Base-by-base conservation (phyloP, 371 early-diverging fungal species). In the Entomophthora muscae region DNA sequence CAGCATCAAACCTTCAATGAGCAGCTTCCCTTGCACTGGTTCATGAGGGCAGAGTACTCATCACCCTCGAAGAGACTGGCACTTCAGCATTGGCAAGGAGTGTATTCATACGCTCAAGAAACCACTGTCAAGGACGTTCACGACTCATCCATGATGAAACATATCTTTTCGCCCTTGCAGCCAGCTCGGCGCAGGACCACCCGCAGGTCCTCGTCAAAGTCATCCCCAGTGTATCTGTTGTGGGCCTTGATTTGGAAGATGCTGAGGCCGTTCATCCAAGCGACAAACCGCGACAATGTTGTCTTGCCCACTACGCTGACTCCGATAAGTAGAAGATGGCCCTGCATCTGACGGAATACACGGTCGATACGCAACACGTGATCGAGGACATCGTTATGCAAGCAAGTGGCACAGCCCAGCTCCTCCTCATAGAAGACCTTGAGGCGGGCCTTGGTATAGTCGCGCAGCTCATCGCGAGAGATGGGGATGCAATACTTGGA, bases 61-160 rank as follows among this genome's bases (percentile, higher is more conserved):
- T 98, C 99, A 56, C 96, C 97, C 71, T 98, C 98, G 68, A 98
- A 98, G 61, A 98, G 72, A 54, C 99, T 98, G 24, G 99, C 1
- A 98, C 90, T 74, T 98, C 98, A 5, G 95, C 91, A 67, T 98
- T 98, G 32, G 99, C 98, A 33, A 98, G 74, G 33, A 98, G 77
- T 1, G 99, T 98, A 73, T 98, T 98, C 94, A 98, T 98, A 63
- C 98, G 83, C 78, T 98, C 98, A 98, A 75, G 83, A 98, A 96
- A 63, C 90, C 93, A 51, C 93, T 81, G 64, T 97, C 97, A 13
- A 95, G 75, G 3, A 98, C 93, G 67, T 95, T 96, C 54, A n/a
- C n/a, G 91, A 90, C 74, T 98, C 98, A 67, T 98, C 98, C 82
- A 98, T 83, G 66, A 98, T 88, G 72, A 98, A 97, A 71, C 93